phyloP scores from a whole-genome alignment of 2,329 filamentous ascomycete genomes.

The Trichophyton equinum region DNA sequence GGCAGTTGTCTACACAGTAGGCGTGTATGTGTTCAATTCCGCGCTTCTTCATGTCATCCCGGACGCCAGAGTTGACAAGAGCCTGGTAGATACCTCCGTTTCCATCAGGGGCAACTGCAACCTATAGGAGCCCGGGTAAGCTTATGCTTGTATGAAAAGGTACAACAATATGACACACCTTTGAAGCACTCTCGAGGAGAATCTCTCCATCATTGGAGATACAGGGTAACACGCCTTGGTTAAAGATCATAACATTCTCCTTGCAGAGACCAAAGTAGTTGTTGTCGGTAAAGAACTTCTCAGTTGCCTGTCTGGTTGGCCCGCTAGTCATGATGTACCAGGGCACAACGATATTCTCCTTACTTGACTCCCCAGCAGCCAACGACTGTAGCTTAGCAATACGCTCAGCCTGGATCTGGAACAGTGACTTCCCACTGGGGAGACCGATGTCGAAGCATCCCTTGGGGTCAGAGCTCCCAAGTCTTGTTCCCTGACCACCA shows the following conservation, averaged over 20 bases:
- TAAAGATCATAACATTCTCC: conserved; percentile 83
- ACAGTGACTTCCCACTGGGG: conserved; percentile 83
- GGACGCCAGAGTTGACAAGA: conserved; percentile 63
- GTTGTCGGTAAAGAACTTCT: conserved; percentile 82
- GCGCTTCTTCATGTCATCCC: conserved; percentile 76
- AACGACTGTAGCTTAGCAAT: conserved; percentile 77
- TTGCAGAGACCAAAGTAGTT: conserved; percentile 79
- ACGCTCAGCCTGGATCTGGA: conserved; percentile 93
- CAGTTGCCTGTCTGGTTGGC: conserved; percentile 81
- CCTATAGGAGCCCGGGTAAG: conserved; percentile 27
- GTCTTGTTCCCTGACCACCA: conserved; percentile 84
- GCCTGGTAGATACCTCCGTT: conserved; percentile 96
- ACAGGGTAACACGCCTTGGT: conserved; percentile 92
- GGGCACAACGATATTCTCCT: conserved; percentile 55
- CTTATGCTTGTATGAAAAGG: conserved; percentile 5
- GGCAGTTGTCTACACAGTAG: conserved; percentile 97
- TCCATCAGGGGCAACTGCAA: conserved; percentile 90
- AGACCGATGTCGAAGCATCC: conserved; percentile 95
- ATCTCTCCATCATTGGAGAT: conserved; percentile 98
- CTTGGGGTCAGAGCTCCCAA: conserved; percentile 92
- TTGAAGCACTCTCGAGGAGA: conserved; percentile 76
- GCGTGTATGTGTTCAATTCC: conserved; percentile 91
- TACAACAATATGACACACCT: conserved; percentile 35
- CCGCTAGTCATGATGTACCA: conserved; percentile 99
- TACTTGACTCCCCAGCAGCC: conserved; percentile 56